Percentiles rank a stretch among this genome's conserved stretches.
Conservation (phyloP, 169 alveolate species). For the Plasmodium fragile region DNA sequence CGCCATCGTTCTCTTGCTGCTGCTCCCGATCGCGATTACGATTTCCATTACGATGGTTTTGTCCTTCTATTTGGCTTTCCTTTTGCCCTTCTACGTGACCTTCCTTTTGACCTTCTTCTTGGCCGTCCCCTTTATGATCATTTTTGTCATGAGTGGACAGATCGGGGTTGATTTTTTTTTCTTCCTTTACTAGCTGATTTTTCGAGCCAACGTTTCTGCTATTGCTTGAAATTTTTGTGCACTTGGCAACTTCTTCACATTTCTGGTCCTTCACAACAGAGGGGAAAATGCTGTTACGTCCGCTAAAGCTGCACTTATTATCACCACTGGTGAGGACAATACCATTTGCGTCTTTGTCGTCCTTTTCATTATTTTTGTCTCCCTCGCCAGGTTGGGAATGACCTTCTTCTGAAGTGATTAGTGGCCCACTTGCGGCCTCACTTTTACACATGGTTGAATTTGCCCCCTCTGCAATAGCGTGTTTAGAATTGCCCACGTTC, state of each 20-base stretch:
- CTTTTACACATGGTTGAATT: not conserved
- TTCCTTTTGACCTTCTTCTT: not conserved
- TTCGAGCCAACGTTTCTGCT: not conserved
- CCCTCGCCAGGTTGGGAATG: not conserved
- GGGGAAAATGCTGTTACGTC: not conserved
- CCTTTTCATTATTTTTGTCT: not conserved
- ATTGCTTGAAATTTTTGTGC: not conserved
- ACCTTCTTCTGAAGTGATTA: not conserved
- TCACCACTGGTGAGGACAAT: not conserved
- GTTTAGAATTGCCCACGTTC: not conserved
- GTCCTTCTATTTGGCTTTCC: not conserved
- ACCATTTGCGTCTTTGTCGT: not conserved
- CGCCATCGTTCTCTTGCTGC: too few relatives aligned
- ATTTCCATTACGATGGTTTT: too few relatives aligned
- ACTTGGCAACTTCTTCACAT: not conserved
- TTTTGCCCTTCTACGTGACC: not conserved
- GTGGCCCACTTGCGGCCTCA: not conserved
- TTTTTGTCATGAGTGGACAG: not conserved
- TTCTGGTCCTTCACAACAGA: not conserved
- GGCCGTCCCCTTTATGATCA: not conserved
- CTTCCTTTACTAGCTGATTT: constrained; percentile 1
- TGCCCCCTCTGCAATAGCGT: not conserved
- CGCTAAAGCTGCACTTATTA: not conserved
- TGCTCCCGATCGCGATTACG: not conserved
- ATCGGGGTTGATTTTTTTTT: not conserved